Conservation (phyloP, 2,329 filamentous ascomycete species). For the Simplicillium aogashimaense region DNA sequence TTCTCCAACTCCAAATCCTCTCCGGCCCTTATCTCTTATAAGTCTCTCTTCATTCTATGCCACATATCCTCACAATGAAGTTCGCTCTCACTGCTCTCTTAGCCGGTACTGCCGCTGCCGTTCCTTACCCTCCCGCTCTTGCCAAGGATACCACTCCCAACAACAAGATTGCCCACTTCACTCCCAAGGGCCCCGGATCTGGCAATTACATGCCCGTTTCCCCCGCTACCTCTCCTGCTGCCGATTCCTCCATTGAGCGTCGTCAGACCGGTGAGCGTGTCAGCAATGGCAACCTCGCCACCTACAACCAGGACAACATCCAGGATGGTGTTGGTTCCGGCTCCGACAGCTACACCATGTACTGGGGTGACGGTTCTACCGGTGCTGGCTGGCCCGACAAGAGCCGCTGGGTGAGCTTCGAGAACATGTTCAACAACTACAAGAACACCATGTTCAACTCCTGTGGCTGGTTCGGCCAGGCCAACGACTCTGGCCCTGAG, state of each 20-base stretch:
- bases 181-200: background rate
- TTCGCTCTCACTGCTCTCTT: background rate
- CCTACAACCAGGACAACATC: conserved; percentile 5
- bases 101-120: background rate
- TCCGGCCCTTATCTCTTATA: no score
- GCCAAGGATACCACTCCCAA: background rate
- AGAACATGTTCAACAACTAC: conserved; percentile 16
- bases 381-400: conserved; percentile 18
- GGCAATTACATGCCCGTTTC: background rate
- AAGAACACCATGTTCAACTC: conserved; percentile 11
- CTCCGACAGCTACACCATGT: conserved; percentile 17
- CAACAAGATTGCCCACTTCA: background rate
- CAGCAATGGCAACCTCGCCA: background rate
- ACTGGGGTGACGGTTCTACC: conserved; percentile 16
- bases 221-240: background rate
- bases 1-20: no score
- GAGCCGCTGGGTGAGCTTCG: conserved; percentile 16
- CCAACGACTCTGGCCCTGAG: conserved; percentile 12
- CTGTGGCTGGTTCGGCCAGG: conserved; percentile 4
- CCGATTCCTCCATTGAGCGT: background rate
- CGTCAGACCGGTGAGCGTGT: conserved; percentile 1
- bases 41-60: no score
- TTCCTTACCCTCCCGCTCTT: background rate
- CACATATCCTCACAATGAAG: no score
- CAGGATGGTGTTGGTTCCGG: conserved; percentile 9